Base-by-base conservation (phyloP, 495 filamentous ascomycete species). In the Trichoderma reesei region DNA sequence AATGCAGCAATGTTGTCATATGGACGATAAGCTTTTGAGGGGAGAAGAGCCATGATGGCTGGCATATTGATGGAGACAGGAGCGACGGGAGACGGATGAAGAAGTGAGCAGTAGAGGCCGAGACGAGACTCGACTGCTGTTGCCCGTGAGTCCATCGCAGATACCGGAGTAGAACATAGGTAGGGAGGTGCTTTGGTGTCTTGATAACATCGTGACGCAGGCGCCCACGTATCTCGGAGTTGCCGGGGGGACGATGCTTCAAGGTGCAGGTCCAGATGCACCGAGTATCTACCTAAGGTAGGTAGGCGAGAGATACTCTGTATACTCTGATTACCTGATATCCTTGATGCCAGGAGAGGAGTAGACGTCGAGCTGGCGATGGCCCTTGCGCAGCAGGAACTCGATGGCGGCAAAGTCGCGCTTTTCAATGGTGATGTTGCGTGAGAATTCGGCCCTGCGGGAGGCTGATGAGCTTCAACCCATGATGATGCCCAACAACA, bases 361-460 rank as follows among this genome's bases (percentile, higher is more conserved):
- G 75, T 95, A 98, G 63, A 87, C 83, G 62, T 96, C 92, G 33
- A 98, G 76, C 74, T 98, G 92, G 62, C 90, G 83, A 38, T 85
- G 81, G 44, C 94, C 94, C 71, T 89, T 92, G 56, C 93, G 83
- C 38, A 98, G 71, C 4, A 97, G 78, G 76, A 90, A 95, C 74
- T 98, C 94, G 65, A 98, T 87, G 3, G 92, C 84, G 51, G 76
- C 75, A 74, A 98, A 98, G 72, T 98, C 91, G 72, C 89, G 93
- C 76, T 90, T 96, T 74, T 88, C 86, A 41, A 97, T 70, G 26
- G 72, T 70, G 3, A 85, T 70, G 69, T 91, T 79, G 69, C 88
- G 88, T 56, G 86, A 76, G 68, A 98, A 98, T 68, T 96, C 91
- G 39, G 41, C 62, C 34, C 8, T 33, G 18, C 34, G 63, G 36